Evolutionary conservation across 2,329 filamentous ascomycete genomes (phyloP).

Genomic region (Apiospora malaysiana): DNA sequence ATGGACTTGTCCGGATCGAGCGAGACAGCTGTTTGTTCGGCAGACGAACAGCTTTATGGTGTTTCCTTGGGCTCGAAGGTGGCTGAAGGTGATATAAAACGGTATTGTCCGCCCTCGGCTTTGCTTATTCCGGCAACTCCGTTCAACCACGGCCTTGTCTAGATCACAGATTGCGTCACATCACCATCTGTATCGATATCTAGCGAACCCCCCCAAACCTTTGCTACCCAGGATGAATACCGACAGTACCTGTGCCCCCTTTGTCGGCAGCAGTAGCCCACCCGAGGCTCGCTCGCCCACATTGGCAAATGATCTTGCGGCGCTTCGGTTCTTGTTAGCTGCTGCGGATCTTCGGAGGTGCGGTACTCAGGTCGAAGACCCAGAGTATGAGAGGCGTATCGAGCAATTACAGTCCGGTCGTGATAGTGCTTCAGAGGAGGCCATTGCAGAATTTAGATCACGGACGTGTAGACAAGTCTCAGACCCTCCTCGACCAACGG

Average conservation of each 20-base stretch:
- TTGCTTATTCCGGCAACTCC: conserved; percentile 7
- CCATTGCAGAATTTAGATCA: neutral
- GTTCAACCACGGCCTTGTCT: neutral
- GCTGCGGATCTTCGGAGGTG: too few species aligned
- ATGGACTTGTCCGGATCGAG: neutral
- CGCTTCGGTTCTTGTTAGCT: too few species aligned
- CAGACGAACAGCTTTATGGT: neutral
- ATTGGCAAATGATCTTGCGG: neutral
- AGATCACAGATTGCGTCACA: neutral
- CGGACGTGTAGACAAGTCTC: neutral
- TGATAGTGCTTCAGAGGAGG: neutral
- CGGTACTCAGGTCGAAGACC: too few species aligned
- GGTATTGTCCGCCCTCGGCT: neutral
- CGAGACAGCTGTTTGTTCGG: neutral
- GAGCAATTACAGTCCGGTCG: neutral
- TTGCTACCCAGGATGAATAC: neutral
- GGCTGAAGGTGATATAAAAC: conserved; percentile 15
- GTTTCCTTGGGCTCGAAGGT: neutral
- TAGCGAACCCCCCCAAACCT: neutral
- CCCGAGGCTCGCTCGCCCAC: neutral
- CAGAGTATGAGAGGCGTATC: neutral
- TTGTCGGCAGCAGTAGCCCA: neutral
- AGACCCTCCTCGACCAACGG: neutral
- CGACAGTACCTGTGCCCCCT: neutral
- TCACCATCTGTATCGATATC: neutral